Evolutionary conservation across 192 early-diverging fungal species (phyloP), one percentile per base, ranked within the genome.

Genomic region (Gigaspora rosea): DNA sequence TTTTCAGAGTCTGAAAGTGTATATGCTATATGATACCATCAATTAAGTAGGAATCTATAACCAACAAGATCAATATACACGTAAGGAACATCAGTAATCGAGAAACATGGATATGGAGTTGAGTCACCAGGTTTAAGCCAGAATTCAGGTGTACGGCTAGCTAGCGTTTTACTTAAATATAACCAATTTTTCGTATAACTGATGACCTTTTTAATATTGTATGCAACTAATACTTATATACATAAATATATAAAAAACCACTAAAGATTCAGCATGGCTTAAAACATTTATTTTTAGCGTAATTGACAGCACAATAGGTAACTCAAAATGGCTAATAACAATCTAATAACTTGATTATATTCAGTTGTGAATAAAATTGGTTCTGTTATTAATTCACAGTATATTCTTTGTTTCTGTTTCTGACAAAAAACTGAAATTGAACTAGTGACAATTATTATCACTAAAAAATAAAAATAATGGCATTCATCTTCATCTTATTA

Each of bases 211-310:
- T 62, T 7, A n/a, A n/a, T n/a, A n/a, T n/a, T n/a, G 2, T 18
- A 16, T 58, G 13, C n/a, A n/a, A n/a, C n/a, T n/a, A n/a, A n/a
- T n/a, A n/a, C n/a, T n/a, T n/a, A n/a, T n/a, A n/a, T n/a, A n/a
- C n/a, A n/a, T n/a, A n/a, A n/a, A 50, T 75, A 75, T 75, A 51
- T 50, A 33, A 75, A 75, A 75, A 75, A 75, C 8, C n/a, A n/a
- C n/a, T n/a, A n/a, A n/a, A n/a, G 32, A 20, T 2, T 4, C 7
- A 0, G 0, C 35, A 50, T 35, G 4, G 1, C n/a, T n/a, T 18
- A 16, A 0, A 18, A 75, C 4, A 33, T 27, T 64, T 64, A 75
- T 27, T 27, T 54, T 49, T 61, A 75, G 20, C 13, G 61, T 64
- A 8, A 75, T 16, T 75, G 73, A 75, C 7, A 75, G 22, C 9